Conservation (phyloP, 1,284 basidiomycete genomes). For the Agaricales sp. region DNA sequence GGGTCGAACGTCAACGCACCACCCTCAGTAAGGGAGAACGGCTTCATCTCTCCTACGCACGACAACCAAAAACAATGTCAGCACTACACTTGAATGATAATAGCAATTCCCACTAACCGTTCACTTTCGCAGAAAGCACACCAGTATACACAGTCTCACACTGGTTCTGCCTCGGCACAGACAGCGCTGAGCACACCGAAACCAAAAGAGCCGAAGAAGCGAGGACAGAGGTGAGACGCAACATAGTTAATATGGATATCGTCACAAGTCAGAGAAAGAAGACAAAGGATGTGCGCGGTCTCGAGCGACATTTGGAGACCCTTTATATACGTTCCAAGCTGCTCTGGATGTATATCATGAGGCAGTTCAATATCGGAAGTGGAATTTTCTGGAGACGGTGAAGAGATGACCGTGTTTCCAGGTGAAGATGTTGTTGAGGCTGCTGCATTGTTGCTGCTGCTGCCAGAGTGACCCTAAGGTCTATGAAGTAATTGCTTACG, state of each 20-base stretch:
- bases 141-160: not conserved
- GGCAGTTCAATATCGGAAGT: too few species aligned
- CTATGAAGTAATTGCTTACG: too few species aligned
- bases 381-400: too few species aligned
- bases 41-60: not conserved
- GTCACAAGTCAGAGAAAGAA: too few species aligned
- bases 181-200: not conserved
- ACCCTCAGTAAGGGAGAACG: not conserved
- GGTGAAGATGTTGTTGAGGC: too few species aligned
- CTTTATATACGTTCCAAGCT: too few species aligned
- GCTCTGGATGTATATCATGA: too few species aligned
- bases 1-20: not conserved
- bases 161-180: not conserved
- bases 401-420: too few species aligned
- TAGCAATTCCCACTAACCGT: not conserved
- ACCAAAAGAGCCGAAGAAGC: not conserved
- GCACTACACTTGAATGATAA: not conserved
- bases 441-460: too few species aligned
- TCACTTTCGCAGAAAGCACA: not conserved
- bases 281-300: too few species aligned
- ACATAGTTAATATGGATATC: not conserved
- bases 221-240: not conserved
- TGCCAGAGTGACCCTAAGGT: too few species aligned
- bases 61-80: not conserved
- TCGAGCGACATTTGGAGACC: too few species aligned